A percentile compares a stretch with the other conserved stretches of the same genome.
phyloP scores from a whole-genome alignment of 345 rosid genomes.

The Arabis hirsuta region DNA sequence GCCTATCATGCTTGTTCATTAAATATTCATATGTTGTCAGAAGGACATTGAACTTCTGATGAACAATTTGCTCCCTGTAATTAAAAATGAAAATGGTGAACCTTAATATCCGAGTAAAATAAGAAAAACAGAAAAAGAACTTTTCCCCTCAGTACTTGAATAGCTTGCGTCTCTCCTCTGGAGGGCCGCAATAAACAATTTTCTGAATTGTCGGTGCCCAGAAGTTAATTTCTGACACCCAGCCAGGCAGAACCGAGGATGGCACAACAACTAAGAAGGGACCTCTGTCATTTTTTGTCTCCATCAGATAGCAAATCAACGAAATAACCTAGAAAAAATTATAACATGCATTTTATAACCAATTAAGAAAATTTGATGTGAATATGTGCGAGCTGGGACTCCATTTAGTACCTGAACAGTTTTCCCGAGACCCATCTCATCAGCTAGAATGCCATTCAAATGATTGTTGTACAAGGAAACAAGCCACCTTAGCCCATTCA shows the following conservation, averaged over 20 bases:
- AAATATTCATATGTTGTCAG: slow-evolving; percentile 92
- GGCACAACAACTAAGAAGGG: slow-evolving; percentile 95
- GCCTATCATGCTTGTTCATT: slow-evolving; percentile 97
- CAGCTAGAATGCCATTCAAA: slow-evolving; percentile 93
- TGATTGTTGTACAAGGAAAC: slow-evolving; percentile 88
- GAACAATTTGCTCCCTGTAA: slow-evolving; percentile 87
- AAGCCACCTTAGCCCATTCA: slow-evolving; percentile 93
- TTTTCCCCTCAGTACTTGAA: slow-evolving; percentile 61
- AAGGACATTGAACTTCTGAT: slow-evolving; percentile 86
- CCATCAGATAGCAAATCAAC: slow-evolving; percentile 90
- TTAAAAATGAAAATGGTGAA: slow-evolving; percentile 27
- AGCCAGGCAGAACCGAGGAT: slow-evolving; percentile 88
- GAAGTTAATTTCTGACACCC: slow-evolving; percentile 82
- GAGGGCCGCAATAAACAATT: slow-evolving; percentile 87
- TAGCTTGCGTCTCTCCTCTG: slow-evolving; percentile 87
- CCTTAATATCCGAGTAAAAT: slow-evolving; percentile 19
- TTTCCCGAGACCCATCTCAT: slow-evolving; percentile 99
- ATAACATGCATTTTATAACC: slow-evolving; percentile 10
- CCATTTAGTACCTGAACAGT: slow-evolving; percentile 74
- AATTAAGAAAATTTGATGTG: neutral
- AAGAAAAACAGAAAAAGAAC: slow-evolving; percentile 20
- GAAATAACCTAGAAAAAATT: slow-evolving; percentile 62
- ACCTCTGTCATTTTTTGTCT: slow-evolving; percentile 85
- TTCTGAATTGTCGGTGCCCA: slow-evolving; percentile 82
- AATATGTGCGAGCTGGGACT: neutral